Conservation (phyloP, 805 yeast genomes). For the Kazachstania taianensis region DNA sequence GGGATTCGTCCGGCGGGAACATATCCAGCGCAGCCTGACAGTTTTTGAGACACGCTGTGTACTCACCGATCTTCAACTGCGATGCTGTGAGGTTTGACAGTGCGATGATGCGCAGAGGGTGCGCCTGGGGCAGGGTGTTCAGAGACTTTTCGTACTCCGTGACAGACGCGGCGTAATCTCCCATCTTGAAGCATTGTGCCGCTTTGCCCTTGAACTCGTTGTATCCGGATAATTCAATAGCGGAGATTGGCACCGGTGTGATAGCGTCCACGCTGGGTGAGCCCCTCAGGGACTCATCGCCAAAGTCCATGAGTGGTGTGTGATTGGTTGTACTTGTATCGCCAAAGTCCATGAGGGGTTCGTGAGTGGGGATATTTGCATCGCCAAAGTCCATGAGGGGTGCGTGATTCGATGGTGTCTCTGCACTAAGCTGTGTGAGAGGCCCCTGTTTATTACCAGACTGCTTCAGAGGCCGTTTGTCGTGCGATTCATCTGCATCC, state of each 20-base stretch:
- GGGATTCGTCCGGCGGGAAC: slow-evolving; percentile 26
- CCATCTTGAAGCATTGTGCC: slow-evolving; percentile 56
- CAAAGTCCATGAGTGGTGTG: neutral
- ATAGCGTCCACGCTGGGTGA: too few species aligned
- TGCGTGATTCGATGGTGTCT: too few species aligned
- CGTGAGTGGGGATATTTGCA: too few species aligned
- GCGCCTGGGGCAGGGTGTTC: slow-evolving; percentile 50
- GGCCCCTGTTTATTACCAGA: too few species aligned
- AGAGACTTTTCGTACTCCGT: slow-evolving; percentile 47
- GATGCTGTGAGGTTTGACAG: slow-evolving; percentile 69
- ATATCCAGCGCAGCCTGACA: slow-evolving; percentile 25
- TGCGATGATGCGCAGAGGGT: slow-evolving; percentile 56
- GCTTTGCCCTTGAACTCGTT: slow-evolving; percentile 46
- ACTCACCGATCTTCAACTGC: slow-evolving; percentile 58
- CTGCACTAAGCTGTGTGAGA: too few species aligned
- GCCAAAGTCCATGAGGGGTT: slow-evolving; percentile 1
- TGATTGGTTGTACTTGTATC: neutral
- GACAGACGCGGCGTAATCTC: slow-evolving; percentile 67
- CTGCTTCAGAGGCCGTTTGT: too few species aligned
- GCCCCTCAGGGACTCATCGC: neutral
- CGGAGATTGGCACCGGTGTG: slow-evolving; percentile 18
- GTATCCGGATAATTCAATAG: slow-evolving; percentile 30
- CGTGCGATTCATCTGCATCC: too few species aligned
- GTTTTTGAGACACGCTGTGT: slow-evolving; percentile 30
- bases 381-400: too few species aligned